Conservation (phyloP, 805 yeast genomes). For the Brettanomyces sp. region DNA sequence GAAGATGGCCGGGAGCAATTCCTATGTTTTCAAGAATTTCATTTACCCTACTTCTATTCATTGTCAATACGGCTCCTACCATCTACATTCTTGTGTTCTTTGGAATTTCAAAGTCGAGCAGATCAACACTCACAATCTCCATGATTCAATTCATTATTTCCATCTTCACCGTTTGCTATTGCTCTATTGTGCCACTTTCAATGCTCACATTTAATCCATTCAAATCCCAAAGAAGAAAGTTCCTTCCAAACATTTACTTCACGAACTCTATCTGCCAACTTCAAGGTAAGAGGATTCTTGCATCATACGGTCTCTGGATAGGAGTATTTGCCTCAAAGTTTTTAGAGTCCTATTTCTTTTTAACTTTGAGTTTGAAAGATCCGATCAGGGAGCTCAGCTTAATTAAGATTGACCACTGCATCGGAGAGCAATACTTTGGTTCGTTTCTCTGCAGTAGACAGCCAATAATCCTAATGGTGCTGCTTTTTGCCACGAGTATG, state of each 20-base stretch:
- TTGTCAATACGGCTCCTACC: slow-evolving; percentile 40
- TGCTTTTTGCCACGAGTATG: slow-evolving; percentile 53
- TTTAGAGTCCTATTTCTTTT: slow-evolving; percentile 68
- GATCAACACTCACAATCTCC: slow-evolving; percentile 35
- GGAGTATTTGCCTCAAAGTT: slow-evolving; percentile 61
- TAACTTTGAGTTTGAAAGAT: slow-evolving; percentile 63
- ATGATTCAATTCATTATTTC: slow-evolving; percentile 50
- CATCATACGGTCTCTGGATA: slow-evolving; percentile 64
- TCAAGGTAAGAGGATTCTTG: slow-evolving; percentile 41
- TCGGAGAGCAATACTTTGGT: slow-evolving; percentile 53
- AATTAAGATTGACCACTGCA: slow-evolving; percentile 46
- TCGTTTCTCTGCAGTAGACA: slow-evolving; percentile 44
- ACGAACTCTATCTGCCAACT: slow-evolving; percentile 50
- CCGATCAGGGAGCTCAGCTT: slow-evolving; percentile 61
- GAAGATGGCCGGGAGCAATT: slow-evolving; percentile 65
- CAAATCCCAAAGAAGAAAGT: slow-evolving; percentile 28
- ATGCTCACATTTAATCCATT: slow-evolving; percentile 37
- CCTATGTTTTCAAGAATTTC: slow-evolving; percentile 42
- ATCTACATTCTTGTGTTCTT: slow-evolving; percentile 37
- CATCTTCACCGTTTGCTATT: slow-evolving; percentile 41
- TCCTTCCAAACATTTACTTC: slow-evolving; percentile 45
- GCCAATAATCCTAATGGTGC: slow-evolving; percentile 42
- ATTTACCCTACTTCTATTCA: slow-evolving; percentile 32
- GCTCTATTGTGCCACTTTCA: slow-evolving; percentile 55
- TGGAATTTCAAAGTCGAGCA: slow-evolving; percentile 25